A percentile compares a stretch with the other conserved stretches of the same genome.
phyloP scores from a whole-genome alignment of 352 stramenopile genomes.

The Phytophthora citricola region DNA sequence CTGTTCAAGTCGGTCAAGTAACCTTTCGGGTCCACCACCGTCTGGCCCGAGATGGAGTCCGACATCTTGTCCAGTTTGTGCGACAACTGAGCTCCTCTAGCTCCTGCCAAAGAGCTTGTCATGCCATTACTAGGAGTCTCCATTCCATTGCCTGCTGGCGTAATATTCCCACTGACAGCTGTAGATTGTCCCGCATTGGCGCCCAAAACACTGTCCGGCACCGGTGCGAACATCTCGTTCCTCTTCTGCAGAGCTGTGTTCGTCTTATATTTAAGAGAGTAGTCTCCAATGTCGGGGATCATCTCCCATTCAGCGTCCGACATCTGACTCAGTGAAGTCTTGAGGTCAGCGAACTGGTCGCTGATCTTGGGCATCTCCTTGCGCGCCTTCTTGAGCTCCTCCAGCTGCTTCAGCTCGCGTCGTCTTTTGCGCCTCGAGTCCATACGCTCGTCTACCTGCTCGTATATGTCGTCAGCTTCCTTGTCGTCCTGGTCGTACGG shows the following conservation, averaged over 20 bases:
- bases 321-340: slow-evolving; percentile 92
- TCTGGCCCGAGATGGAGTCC: slow-evolving; percentile 96
- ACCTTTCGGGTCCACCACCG: slow-evolving; percentile 97
- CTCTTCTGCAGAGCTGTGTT: slow-evolving; percentile 91
- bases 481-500: slow-evolving; percentile 97
- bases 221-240: slow-evolving; percentile 95
- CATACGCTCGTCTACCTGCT: slow-evolving; percentile 96
- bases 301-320: slow-evolving; percentile 95
- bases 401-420: slow-evolving; percentile 81
- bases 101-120: slow-evolving; percentile 85
- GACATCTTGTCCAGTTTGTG: slow-evolving; percentile 98
- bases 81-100: slow-evolving; percentile 93
- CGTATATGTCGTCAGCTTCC: slow-evolving; percentile 97
- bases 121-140: slow-evolving; percentile 70
- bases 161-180: slow-evolving; percentile 62
- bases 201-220: slow-evolving; percentile 94
- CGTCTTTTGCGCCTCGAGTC: slow-evolving; percentile 90
- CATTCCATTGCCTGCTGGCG: slow-evolving; percentile 42
- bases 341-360: slow-evolving; percentile 98
- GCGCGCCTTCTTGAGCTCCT: slow-evolving; percentile 88
- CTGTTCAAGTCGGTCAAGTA: slow-evolving; percentile 98
- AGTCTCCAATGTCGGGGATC: slow-evolving; percentile 98
- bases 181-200: slow-evolving; percentile 39
- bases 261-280: slow-evolving; percentile 93
- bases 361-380: slow-evolving; percentile 94